Conservation (phyloP, 192 early-diverging fungal genomes). For the Gigaspora rosea region DNA sequence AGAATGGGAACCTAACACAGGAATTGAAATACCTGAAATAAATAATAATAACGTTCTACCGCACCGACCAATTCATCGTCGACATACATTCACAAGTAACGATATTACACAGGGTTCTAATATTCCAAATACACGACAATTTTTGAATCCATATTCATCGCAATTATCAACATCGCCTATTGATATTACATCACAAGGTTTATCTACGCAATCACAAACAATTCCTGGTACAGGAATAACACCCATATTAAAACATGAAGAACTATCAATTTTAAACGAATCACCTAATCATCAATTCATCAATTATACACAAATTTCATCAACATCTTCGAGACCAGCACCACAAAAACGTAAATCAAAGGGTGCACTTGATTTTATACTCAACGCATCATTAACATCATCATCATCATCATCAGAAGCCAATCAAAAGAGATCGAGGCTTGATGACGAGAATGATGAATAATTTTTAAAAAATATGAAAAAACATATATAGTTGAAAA, state of each 20-base stretch:
- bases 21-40: background rate
- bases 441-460: slow-evolving; percentile 9
- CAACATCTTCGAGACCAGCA: background rate
- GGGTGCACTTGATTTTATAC: slow-evolving; percentile 27
- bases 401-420: background rate
- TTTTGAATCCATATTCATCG: no score
- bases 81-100: no score
- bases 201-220: no score
- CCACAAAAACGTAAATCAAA: slow-evolving; percentile 25
- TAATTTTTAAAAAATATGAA: background rate
- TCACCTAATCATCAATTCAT: background rate
- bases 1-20: background rate
- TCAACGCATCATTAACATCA: background rate
- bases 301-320: background rate
- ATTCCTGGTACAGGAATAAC: background rate
- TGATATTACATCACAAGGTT: no score
- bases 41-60: background rate
- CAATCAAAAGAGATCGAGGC: background rate
- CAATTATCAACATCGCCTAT: no score
- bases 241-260: background rate
- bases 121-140: no score
- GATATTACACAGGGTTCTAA: no score
- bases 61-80: background rate
- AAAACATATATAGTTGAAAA: background rate
- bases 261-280: background rate